phyloP scores from a whole-genome alignment of 345 rosid species.

The Atalantia buxifolia region DNA sequence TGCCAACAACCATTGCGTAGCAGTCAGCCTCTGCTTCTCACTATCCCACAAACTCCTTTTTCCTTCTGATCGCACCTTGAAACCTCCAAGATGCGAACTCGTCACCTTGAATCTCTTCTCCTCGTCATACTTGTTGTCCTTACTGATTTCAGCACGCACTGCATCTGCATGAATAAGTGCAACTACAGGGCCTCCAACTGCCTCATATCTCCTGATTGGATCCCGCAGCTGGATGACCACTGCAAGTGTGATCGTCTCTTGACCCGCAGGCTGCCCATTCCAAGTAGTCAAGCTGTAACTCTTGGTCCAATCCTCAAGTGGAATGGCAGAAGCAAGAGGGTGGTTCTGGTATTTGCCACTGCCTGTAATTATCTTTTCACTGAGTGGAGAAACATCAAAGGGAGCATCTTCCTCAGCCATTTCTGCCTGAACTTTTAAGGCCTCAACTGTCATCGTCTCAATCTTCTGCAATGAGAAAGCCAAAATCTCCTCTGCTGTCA shows the following conservation, averaged over 20 bases:
- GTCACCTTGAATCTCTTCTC: slow-evolving; percentile 56
- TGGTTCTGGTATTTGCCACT: slow-evolving; percentile 30
- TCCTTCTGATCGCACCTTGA: slow-evolving; percentile 37
- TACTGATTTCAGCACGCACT: slow-evolving; percentile 18
- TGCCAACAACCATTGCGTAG: slow-evolving; percentile 83
- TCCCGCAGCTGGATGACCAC: slow-evolving; percentile 71
- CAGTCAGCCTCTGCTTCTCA: slow-evolving; percentile 78
- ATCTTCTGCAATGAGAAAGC: slow-evolving; percentile 76
- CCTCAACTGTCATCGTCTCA: slow-evolving; percentile 77
- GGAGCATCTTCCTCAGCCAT: slow-evolving; percentile 81
- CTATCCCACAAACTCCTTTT: slow-evolving; percentile 53
- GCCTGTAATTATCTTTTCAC: slow-evolving; percentile 21
- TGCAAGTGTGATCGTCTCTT: slow-evolving; percentile 39
- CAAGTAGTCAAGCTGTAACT: slow-evolving; percentile 18
- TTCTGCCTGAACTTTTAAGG: slow-evolving; percentile 82
- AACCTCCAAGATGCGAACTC: slow-evolving; percentile 72
- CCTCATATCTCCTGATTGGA: slow-evolving; percentile 83
- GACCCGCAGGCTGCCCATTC: slow-evolving; percentile 23
- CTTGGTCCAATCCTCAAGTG: slow-evolving; percentile 70
- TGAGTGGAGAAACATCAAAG: slow-evolving; percentile 60
- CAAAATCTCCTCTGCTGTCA: slow-evolving; percentile 66
- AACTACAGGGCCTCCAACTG: slow-evolving; percentile 73
- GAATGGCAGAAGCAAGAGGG: slow-evolving; percentile 51
- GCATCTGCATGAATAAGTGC: slow-evolving; percentile 63
- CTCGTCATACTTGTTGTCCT: slow-evolving; percentile 37